Evolutionary conservation across 2,329 filamentous ascomycete genomes (phyloP).

Genomic region (Alternaria atra): DNA sequence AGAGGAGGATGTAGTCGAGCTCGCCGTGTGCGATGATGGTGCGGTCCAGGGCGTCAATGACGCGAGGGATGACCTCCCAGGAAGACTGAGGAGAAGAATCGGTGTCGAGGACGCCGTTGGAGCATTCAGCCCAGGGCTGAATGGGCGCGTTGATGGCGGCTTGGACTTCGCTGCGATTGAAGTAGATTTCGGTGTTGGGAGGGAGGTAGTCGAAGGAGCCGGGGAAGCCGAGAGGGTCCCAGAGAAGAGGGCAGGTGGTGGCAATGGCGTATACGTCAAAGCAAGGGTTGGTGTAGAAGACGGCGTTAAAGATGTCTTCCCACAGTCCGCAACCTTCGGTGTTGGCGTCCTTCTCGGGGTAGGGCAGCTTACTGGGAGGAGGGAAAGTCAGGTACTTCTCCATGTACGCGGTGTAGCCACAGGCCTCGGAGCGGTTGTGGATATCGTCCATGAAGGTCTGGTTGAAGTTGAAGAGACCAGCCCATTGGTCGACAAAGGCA

Average conservation of each 20-base stretch:
- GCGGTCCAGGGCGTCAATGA: constrained; percentile 75
- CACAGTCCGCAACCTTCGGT: constrained; percentile 67
- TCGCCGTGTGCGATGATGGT: constrained; percentile 78
- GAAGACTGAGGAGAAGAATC: constrained; percentile 66
- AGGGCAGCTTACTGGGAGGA: constrained; percentile 68
- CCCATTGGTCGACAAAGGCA: constrained; percentile 69
- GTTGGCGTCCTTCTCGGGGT: constrained; percentile 55
- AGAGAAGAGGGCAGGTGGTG: constrained; percentile 74
- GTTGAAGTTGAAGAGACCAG: constrained; percentile 70
- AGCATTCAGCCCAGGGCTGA: constrained; percentile 67
- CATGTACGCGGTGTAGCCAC: constrained; percentile 70
- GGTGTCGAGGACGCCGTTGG: constrained; percentile 56
- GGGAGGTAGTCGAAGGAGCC: constrained; percentile 72
- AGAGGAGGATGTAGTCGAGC: constrained; percentile 72
- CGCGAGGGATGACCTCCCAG: constrained; percentile 69
- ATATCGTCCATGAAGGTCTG: constrained; percentile 64
- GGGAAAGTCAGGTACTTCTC: constrained; percentile 73
- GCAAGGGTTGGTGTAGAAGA: constrained; percentile 73
- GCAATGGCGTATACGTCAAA: constrained; percentile 80
- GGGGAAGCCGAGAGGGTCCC: constrained; percentile 75
- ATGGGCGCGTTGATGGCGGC: constrained; percentile 71
- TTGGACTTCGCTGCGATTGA: constrained; percentile 75
- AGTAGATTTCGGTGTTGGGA: constrained; percentile 70
- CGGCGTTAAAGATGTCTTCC: constrained; percentile 64
- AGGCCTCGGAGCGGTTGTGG: constrained; percentile 62